Conservation (phyloP, 1,284 basidiomycete species). For the Flammula alnicola region DNA sequence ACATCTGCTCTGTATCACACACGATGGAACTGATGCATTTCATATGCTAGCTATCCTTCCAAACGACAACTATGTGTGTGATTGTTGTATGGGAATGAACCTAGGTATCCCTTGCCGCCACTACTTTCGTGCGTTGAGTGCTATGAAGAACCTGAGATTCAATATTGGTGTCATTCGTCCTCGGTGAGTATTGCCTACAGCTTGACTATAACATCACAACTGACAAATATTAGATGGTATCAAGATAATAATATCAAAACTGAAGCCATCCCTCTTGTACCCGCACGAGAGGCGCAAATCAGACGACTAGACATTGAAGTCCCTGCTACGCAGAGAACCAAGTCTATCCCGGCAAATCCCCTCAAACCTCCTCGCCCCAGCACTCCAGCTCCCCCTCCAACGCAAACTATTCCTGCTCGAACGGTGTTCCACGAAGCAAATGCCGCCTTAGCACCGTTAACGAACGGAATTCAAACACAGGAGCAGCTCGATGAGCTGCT, state of each 20-base stretch:
- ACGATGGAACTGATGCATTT: slow-evolving; percentile 6
- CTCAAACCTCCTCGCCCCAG: not conserved
- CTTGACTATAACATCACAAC: not conserved
- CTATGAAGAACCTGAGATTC: slow-evolving; percentile 15
- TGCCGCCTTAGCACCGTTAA: no score
- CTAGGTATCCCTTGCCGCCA: slow-evolving; percentile 27
- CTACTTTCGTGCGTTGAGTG: slow-evolving; percentile 21
- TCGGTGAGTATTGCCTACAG: slow-evolving; percentile 12
- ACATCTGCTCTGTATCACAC: slow-evolving; percentile 21
- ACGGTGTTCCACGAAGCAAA: slow-evolving; percentile 23
- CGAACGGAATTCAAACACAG: no score
- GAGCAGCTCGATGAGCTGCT: no score
- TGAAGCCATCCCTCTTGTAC: not conserved
- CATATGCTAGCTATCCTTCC: slow-evolving; percentile 25
- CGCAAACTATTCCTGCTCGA: slow-evolving; percentile 18
- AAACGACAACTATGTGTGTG: slow-evolving; percentile 26
- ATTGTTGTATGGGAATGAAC: slow-evolving; percentile 31
- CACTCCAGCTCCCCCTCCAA: slow-evolving; percentile 7
- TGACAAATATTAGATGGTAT: slow-evolving; percentile 10
- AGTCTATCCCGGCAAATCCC: slow-evolving; percentile 6
- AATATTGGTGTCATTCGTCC: slow-evolving; percentile 22
- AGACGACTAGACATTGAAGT: no score
- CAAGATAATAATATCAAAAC: slow-evolving; percentile 4
- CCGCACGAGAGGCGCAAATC: no score
- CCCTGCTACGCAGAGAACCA: no score